A percentile compares a stretch with the other conserved stretches of the same genome.
Evolutionary conservation across 148 eudicot species (phyloP).

Genomic region (Camellia lanceoleosa): DNA sequence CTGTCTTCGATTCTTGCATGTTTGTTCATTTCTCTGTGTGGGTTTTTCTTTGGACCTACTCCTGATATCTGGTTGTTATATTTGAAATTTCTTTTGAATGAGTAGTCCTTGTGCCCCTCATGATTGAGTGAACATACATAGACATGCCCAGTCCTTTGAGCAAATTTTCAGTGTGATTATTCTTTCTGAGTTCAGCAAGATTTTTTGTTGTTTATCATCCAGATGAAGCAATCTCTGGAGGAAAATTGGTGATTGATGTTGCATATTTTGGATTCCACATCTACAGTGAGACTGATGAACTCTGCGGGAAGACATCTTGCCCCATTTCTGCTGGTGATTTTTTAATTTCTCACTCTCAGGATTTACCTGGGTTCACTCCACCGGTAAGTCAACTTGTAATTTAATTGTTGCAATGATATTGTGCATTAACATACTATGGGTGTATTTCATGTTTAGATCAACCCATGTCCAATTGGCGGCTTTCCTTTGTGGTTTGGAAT

Average conservation of each 20-base stretch:
- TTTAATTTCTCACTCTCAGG: slow-evolving; percentile 75
- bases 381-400: slow-evolving; percentile 60
- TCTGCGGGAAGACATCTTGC: slow-evolving; percentile 69
- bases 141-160: not conserved
- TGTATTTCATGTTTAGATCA: not conserved
- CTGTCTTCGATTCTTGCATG: not conserved
- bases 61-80: not conserved
- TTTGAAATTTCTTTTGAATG: not conserved
- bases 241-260: slow-evolving; percentile 65
- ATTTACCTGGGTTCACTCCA: slow-evolving; percentile 67
- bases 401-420: not conserved
- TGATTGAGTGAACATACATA: not conserved
- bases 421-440: not conserved
- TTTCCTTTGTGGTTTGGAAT: not conserved
- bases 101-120: not conserved
- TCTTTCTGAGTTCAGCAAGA: not conserved
- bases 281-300: slow-evolving; percentile 59
- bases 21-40: not conserved
- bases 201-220: slow-evolving; percentile 15
- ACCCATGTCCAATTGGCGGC: not conserved
- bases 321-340: slow-evolving; percentile 74
- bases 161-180: no score
- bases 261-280: slow-evolving; percentile 56
- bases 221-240: slow-evolving; percentile 59
- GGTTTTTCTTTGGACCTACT: not conserved